A percentile compares a stretch with the other conserved stretches of the same genome.
Conservation (phyloP, 805 yeast genomes). For the Zygosaccharomyces kombuchaensis region DNA sequence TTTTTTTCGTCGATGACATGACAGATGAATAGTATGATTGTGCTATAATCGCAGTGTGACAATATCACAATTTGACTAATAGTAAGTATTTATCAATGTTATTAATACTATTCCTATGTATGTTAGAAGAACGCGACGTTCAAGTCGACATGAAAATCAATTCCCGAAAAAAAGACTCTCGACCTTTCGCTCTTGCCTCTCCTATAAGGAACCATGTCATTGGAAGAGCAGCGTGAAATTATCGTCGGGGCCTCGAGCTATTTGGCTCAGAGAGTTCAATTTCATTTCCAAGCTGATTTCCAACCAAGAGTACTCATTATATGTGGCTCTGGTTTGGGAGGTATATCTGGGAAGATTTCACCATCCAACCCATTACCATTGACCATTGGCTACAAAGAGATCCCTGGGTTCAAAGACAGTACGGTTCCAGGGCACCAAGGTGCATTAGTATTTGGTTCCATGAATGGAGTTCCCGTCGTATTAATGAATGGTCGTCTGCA, state of each 20-base stretch:
- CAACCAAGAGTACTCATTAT: conserved; percentile 69
- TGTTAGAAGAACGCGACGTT: not conserved
- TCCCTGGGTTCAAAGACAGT: conserved; percentile 77
- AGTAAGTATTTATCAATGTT: too few relatives aligned
- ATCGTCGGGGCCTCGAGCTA: conserved; percentile 17
- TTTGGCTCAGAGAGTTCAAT: conserved; percentile 13
- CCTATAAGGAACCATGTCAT: not conserved
- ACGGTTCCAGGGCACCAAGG: conserved; percentile 94
- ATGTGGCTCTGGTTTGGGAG: conserved; percentile 94
- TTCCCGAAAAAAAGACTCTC: not conserved
- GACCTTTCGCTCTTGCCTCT: not conserved
- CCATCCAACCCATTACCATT: conserved; percentile 37
- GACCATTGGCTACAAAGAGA: conserved; percentile 56
- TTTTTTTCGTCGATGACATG: too few relatives aligned
- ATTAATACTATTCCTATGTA: not conserved
- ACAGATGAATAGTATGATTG: too few relatives aligned
- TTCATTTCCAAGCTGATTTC: conserved; percentile 14
- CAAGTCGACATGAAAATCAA: not conserved
- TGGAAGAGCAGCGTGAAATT: conserved; percentile 18
- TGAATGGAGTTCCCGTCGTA: conserved; percentile 73
- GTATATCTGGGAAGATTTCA: conserved; percentile 53
- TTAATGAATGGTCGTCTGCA: conserved; percentile 94
- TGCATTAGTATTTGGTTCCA: conserved; percentile 67
- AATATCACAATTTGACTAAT: too few relatives aligned
- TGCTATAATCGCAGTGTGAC: too few relatives aligned